A percentile compares a stretch with the other conserved stretches of the same genome.
phyloP scores from a whole-genome alignment of 2,329 filamentous ascomycete genomes.

The Rachicladosporium sp. region DNA sequence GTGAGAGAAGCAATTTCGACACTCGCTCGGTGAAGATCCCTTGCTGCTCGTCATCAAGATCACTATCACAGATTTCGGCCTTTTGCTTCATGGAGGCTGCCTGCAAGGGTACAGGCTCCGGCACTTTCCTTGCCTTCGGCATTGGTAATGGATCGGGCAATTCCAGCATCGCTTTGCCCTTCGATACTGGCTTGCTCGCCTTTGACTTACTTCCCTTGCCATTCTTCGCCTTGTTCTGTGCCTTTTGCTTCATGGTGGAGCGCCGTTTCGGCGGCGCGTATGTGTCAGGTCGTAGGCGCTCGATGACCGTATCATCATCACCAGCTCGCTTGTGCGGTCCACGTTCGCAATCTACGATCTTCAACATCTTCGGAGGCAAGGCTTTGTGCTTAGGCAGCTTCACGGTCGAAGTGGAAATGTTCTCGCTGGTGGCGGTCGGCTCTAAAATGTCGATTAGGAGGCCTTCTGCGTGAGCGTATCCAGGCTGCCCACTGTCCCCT shows the following conservation, averaged over 20 bases:
- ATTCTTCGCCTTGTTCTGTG: constrained; percentile 4
- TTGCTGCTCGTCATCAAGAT: neutral
- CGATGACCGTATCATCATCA: neutral
- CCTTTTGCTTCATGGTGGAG: constrained; percentile 3
- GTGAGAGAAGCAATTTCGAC: neutral
- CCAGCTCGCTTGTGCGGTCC: neutral
- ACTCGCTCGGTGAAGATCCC: neutral
- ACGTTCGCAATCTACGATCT: no score
- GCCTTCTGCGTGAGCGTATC: neutral
- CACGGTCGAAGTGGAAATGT: neutral
- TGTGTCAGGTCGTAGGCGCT: neutral
- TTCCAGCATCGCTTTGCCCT: neutral
- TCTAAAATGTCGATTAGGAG: neutral
- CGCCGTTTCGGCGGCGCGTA: neutral
- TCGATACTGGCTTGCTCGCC: neutral
- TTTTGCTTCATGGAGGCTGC: neutral
- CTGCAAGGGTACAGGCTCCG: no score
- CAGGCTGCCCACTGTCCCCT: neutral
- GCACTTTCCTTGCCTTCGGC: neutral
- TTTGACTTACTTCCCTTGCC: neutral
- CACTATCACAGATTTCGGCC: neutral
- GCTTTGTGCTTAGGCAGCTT: no score
- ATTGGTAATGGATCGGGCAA: neutral
- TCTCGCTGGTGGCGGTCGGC: neutral
- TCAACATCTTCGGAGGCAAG: no score